These are phyloP conservation scores for Claviceps citrina DNA, from an alignment of 2,329 filamentous ascomycete genomes.

Conservation along the genomic window DNA sequence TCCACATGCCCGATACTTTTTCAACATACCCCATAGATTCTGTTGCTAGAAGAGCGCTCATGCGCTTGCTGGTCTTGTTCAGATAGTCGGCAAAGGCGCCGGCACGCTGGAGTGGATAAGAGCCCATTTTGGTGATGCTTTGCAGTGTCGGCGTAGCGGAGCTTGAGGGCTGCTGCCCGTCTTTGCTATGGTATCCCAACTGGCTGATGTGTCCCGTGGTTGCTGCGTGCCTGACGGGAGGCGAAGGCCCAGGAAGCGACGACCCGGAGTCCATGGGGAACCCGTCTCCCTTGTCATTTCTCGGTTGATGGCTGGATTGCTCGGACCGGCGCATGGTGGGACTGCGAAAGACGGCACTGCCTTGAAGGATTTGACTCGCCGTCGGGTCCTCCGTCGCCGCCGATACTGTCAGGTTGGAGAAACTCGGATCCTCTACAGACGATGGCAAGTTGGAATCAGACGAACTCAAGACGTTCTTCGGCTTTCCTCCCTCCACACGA, in stretches of 20 bases:
- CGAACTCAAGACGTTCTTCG: constrained; percentile 42
- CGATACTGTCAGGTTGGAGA: constrained; percentile 54
- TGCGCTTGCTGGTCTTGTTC: constrained; percentile 59
- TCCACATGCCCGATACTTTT: constrained; percentile 95
- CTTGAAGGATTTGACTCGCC: constrained; percentile 76
- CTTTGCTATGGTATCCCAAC: constrained; percentile 12
- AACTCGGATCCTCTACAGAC: constrained; percentile 53
- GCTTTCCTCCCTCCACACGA: constrained; percentile 27
- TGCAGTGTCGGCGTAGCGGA: constrained; percentile 30
- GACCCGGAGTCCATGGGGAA: constrained; percentile 5
- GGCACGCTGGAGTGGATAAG: constrained; percentile 70
- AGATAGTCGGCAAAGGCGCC: constrained; percentile 69
- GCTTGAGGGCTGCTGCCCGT: constrained; percentile 8
- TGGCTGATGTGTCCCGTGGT: constrained; percentile 25
- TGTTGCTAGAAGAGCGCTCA: constrained; percentile 69
- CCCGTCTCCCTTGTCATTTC: constrained; percentile 9
- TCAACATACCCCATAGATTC: constrained; percentile 95
- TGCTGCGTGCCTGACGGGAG: constrained; percentile 15
- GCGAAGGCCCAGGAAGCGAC: constrained; percentile 5
- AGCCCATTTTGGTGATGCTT: constrained; percentile 43
- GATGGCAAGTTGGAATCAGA: constrained; percentile 65
- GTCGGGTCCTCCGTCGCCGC: constrained; percentile 61
- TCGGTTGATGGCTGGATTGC: constrained; percentile 21
- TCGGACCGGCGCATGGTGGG: constrained; percentile 48
- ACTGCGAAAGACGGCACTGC: constrained; percentile 76